Evolutionary conservation across 192 early-diverging fungal species (phyloP).

Genomic region (Pilobolus umbonatus): DNA sequence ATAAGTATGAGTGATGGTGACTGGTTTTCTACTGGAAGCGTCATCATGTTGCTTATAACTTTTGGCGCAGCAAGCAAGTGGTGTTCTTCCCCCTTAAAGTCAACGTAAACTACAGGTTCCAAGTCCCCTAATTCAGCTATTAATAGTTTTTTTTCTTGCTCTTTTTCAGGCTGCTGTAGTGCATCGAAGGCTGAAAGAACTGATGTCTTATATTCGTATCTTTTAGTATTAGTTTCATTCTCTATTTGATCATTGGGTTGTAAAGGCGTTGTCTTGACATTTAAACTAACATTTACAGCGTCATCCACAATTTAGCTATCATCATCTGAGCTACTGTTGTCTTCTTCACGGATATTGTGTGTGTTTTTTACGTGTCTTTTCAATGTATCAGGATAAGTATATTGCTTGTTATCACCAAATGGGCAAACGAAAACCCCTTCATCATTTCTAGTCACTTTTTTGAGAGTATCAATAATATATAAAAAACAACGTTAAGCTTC

Average conservation of each 20-base stretch:
- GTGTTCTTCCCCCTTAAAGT: slow-evolving; percentile 14
- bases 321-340: slow-evolving; percentile 7
- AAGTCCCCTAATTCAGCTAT: slow-evolving; percentile 17
- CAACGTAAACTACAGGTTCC: slow-evolving; percentile 13
- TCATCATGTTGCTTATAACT: background rate
- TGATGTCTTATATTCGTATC: slow-evolving; percentile 10
- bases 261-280: slow-evolving; percentile 10
- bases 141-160: slow-evolving; percentile 19
- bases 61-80: background rate
- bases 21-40: background rate
- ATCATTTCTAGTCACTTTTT: too few relatives aligned
- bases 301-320: slow-evolving; percentile 14
- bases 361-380: too few relatives aligned
- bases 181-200: slow-evolving; percentile 16
- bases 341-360: too few relatives aligned
- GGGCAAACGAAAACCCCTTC: too few relatives aligned
- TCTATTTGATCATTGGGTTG: slow-evolving; percentile 1
- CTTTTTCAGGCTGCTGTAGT: slow-evolving; percentile 13
- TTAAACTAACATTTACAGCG: slow-evolving; percentile 3
- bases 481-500: too few relatives aligned
- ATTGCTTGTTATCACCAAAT: too few relatives aligned
- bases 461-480: too few relatives aligned
- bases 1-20: background rate
- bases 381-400: too few relatives aligned
- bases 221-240: background rate